Conservation (phyloP, 2,329 filamentous ascomycete genomes). For the Xylariaceae sp. region DNA sequence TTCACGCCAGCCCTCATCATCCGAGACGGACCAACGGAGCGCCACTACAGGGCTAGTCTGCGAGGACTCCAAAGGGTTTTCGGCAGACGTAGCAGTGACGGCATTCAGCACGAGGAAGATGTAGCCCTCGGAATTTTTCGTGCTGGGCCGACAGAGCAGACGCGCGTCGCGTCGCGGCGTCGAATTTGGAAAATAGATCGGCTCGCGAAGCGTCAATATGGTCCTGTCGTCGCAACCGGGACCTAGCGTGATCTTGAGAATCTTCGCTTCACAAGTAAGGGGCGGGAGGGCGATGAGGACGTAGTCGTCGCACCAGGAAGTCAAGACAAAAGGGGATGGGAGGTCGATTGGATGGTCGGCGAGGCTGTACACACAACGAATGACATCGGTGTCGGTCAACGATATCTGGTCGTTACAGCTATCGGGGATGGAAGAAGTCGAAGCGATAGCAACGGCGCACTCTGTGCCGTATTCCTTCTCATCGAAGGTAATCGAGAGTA, state of each 20-base stretch:
- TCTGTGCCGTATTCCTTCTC: slow-evolving; percentile 1
- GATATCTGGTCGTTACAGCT: not conserved
- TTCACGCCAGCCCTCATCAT: slow-evolving; percentile 5
- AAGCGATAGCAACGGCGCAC: slow-evolving; percentile 1
- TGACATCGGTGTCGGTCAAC: not conserved
- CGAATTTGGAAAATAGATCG: slow-evolving; percentile 7
- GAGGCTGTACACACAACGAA: slow-evolving; percentile 2
- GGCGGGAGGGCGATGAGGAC: slow-evolving; percentile 7
- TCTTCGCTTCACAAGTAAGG: slow-evolving; percentile 8
- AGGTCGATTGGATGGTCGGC: slow-evolving; percentile 1
- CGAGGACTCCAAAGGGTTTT: not conserved
- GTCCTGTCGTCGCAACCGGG: not conserved
- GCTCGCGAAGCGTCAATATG: slow-evolving; percentile 4
- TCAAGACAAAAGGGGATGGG: slow-evolving; percentile 4
- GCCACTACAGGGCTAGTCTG: slow-evolving; percentile 5
- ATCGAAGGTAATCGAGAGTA: slow-evolving; percentile 2
- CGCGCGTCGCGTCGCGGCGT: slow-evolving; percentile 5
- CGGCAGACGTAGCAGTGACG: not conserved
- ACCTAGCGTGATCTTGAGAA: slow-evolving; percentile 6
- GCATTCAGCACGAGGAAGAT: slow-evolving; percentile 7
- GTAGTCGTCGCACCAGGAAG: slow-evolving; percentile 4
- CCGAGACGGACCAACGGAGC: slow-evolving; percentile 5
- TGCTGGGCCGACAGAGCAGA: slow-evolving; percentile 3
- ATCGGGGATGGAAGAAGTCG: not conserved
- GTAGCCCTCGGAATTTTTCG: slow-evolving; percentile 5